Base-by-base conservation (phyloP, 2,329 filamentous ascomycete genomes). In the Aspergillus intermedius region DNA sequence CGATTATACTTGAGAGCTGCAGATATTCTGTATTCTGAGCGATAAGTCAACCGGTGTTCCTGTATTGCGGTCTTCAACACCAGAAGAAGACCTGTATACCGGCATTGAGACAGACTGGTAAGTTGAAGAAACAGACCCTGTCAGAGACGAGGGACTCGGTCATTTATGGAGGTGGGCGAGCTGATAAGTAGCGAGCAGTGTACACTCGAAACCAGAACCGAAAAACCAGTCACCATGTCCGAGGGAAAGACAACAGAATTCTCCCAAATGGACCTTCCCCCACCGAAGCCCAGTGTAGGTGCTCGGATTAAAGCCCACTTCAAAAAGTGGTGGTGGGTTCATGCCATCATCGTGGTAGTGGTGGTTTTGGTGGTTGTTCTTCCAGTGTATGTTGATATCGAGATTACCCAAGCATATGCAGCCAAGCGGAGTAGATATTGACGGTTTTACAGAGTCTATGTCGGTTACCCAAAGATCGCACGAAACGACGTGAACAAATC, bases 391-490 rank as follows among this genome's bases (percentile, higher is more conserved):
- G 77, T 69, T 30, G 23, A 12, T 12, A 9, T 30, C 5, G 25
- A 30, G 28, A 10, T 21, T 40, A 40, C 10, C n/a, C 35, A 40
- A 8, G 5, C 23, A 10, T 45, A 40, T 39, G 21, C 9, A 21
- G 21, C 37, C 12, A 21, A 17, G 12, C 39, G 17, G 39, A 13
- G 3, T 17, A 17, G 39, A 19, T n/a, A 42, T 13, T 21, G 19
- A 43, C 23, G n/a, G 43, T 22, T 13, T n/a, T 39, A 23, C 54
- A 79, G 77, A 35, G 71, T 82, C 42, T 83, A 76, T 57, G 80
- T 83, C 45, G 80, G 64, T 3, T 79, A 82, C 57, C 80, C 80
- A 15, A 73, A 76, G 28, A 79, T 79, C 49, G 79, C 79, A 30
- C 80, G 82, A 56, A 50, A 63, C 37, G 74, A 75, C 45, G 73